phyloP scores from a whole-genome alignment of 2,329 filamentous ascomycete genomes.

The Polychaeton citri region DNA sequence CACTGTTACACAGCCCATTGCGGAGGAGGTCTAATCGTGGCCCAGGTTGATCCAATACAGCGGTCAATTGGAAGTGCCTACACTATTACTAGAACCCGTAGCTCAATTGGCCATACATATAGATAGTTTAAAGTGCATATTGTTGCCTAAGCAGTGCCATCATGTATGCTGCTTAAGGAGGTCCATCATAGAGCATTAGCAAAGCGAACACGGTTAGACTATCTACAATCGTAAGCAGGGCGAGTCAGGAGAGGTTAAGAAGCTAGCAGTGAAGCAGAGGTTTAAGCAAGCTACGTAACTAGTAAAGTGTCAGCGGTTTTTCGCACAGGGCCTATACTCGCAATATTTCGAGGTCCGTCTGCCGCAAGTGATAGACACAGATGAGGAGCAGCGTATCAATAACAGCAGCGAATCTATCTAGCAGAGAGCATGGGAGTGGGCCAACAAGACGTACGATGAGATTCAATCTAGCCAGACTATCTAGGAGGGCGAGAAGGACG shows the following conservation, averaged over 20 bases:
- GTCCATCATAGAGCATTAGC: background rate
- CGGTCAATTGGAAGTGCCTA: background rate
- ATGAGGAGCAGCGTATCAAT: background rate
- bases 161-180: background rate
- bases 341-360: background rate
- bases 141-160: background rate
- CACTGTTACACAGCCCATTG: background rate
- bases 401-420: background rate
- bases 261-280: background rate
- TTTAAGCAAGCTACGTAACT: background rate
- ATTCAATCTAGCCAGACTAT: background rate
- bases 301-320: background rate
- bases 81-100: background rate
- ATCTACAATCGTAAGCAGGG: background rate
- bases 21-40: background rate
- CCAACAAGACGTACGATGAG: background rate
- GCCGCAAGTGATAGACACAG: background rate
- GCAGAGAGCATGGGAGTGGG: background rate
- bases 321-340: background rate
- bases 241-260: background rate
- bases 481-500: background rate
- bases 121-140: background rate
- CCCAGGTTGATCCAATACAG: background rate
- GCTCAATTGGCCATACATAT: background rate
- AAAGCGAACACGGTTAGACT: background rate